Percentiles rank a stretch among this genome's conserved stretches.
Conservation (phyloP, 345 rosid species). For the Syzygium aromaticum region DNA sequence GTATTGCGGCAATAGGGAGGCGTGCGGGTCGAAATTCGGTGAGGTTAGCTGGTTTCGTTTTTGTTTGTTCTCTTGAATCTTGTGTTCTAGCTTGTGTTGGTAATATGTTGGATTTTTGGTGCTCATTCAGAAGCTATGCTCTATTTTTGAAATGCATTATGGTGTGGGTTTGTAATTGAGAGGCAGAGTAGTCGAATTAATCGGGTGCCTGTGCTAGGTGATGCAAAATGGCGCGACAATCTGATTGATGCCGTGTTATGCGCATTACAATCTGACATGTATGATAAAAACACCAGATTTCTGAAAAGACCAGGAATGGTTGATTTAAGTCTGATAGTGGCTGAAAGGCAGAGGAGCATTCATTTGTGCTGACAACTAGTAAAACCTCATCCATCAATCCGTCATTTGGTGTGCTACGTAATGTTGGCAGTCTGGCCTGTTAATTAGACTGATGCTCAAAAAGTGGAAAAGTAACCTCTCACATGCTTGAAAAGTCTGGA, state of each 20-base stretch:
- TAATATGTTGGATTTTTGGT: background rate
- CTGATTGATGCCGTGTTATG: background rate
- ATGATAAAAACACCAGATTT: background rate
- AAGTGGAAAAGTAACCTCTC: background rate
- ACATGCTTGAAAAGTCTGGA: background rate
- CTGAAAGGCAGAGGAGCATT: background rate
- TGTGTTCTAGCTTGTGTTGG: background rate
- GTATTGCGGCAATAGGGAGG: conserved; percentile 62
- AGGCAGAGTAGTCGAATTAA: background rate
- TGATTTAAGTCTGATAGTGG: background rate
- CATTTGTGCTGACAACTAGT: background rate
- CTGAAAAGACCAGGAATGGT: background rate
- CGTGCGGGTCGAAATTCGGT: conserved; percentile 81
- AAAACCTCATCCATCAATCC: background rate
- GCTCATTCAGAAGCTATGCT: background rate
- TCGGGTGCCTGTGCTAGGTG: background rate
- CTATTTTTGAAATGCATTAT: background rate
- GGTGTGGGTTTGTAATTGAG: background rate
- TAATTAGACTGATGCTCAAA: background rate
- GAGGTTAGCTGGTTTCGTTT: conserved; percentile 43
- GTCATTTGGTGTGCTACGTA: background rate
- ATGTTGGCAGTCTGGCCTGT: background rate
- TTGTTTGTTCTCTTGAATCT: background rate
- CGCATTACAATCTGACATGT: background rate
- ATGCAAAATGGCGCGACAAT: background rate